These are phyloP conservation scores for Starmerella powellii DNA, from an alignment of 805 yeast species.

Conservation along the genomic window DNA sequence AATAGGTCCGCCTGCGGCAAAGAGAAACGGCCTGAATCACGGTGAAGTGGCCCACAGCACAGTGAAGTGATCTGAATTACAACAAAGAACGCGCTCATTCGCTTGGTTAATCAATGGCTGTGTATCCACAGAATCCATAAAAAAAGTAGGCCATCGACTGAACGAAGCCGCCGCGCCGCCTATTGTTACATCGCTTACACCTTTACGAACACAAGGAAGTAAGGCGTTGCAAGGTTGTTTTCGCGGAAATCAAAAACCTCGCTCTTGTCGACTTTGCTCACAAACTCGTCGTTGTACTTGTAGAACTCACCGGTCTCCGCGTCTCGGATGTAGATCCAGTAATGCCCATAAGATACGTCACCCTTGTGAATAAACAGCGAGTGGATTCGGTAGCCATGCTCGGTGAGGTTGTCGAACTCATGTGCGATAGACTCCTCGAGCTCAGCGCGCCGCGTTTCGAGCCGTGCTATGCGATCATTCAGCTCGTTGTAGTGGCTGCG, in stretches of 20 bases:
- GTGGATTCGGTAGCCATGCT: slow-evolving; percentile 68
- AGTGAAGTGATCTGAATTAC: too few relatives aligned
- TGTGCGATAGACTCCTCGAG: slow-evolving; percentile 41
- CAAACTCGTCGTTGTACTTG: slow-evolving; percentile 90
- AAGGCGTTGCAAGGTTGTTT: slow-evolving; percentile 85
- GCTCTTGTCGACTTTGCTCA: slow-evolving; percentile 61
- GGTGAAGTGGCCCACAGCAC: too few relatives aligned
- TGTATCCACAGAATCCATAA: too few relatives aligned
- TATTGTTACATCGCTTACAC: too few relatives aligned
- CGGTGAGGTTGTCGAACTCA: slow-evolving; percentile 51
- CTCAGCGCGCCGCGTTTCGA: slow-evolving; percentile 34
- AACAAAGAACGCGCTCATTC: too few relatives aligned
- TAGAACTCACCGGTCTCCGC: slow-evolving; percentile 55
- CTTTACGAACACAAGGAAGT: slow-evolving; percentile 67
- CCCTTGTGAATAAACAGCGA: slow-evolving; percentile 94
- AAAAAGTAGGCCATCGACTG: too few relatives aligned
- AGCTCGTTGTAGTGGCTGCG: slow-evolving; percentile 38
- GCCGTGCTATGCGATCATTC: slow-evolving; percentile 33
- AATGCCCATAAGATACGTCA: slow-evolving; percentile 91
- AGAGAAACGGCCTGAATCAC: too few relatives aligned
- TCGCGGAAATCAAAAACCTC: slow-evolving; percentile 29
- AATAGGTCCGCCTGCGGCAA: too few relatives aligned
- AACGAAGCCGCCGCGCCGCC: too few relatives aligned
- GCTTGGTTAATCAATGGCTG: too few relatives aligned
- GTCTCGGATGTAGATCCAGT: slow-evolving; percentile 89